Conservation (phyloP, 2,329 filamentous ascomycete species). For the Metarhizium robertsii region DNA sequence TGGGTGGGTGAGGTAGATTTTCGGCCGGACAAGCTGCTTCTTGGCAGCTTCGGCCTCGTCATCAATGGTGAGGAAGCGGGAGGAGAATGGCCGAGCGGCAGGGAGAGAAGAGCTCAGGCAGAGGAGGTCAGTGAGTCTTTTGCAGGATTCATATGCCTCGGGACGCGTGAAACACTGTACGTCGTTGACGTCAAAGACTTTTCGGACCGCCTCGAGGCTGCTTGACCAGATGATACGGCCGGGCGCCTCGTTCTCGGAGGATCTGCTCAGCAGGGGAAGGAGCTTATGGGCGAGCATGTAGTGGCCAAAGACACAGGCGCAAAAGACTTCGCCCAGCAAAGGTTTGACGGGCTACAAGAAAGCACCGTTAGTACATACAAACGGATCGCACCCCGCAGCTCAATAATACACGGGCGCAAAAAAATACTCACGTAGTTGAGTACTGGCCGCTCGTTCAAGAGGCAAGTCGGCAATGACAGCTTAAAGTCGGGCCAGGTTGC, state of each 20-base stretch:
- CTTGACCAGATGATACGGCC: slow-evolving; percentile 81
- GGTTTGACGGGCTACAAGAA: slow-evolving; percentile 40
- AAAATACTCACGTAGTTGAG: slow-evolving; percentile 23
- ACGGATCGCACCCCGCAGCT: neutral
- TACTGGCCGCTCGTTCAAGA: slow-evolving; percentile 29
- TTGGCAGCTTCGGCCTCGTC: slow-evolving; percentile 10
- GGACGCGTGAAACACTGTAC: slow-evolving; percentile 59
- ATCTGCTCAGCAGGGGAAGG: slow-evolving; percentile 58
- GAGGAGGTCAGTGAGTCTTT: slow-evolving; percentile 78
- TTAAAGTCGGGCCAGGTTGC: slow-evolving; percentile 77
- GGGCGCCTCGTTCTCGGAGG: slow-evolving; percentile 26
- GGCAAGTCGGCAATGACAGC: slow-evolving; percentile 40
- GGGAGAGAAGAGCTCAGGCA: slow-evolving; percentile 64
- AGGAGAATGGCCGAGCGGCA: slow-evolving; percentile 46
- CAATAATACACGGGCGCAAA: too few relatives aligned
- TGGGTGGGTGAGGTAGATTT: slow-evolving; percentile 73
- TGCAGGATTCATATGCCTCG: slow-evolving; percentile 74
- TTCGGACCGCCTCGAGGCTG: slow-evolving; percentile 58
- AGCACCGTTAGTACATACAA: neutral
- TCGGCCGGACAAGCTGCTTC: slow-evolving; percentile 31
- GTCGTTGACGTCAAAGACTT: slow-evolving; percentile 55
- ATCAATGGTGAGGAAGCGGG: slow-evolving; percentile 41
- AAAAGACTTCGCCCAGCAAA: slow-evolving; percentile 71
- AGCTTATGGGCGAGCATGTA: slow-evolving; percentile 81
- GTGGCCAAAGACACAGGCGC: slow-evolving; percentile 90